phyloP scores from a whole-genome alignment of 2,329 filamentous ascomycete genomes.

The Eurotiales sp. region DNA sequence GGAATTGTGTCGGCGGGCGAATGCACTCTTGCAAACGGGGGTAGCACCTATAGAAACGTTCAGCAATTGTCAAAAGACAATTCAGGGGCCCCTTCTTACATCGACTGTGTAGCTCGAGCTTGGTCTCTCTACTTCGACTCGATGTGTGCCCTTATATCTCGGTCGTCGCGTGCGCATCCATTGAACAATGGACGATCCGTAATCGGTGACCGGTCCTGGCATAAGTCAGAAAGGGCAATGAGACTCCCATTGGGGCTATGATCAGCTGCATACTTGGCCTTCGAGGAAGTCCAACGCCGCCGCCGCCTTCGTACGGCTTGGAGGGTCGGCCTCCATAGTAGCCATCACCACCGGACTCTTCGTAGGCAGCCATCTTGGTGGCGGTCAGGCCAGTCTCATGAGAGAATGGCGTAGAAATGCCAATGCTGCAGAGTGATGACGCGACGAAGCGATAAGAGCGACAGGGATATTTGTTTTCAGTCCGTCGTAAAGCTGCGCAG shows the following conservation, averaged over 20 bases:
- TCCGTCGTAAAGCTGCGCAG: no score
- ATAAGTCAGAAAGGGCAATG: constrained; percentile 2
- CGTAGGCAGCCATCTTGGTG: constrained; percentile 35
- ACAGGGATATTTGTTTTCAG: no score
- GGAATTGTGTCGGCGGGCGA: constrained; percentile 83
- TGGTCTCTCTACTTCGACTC: constrained; percentile 76
- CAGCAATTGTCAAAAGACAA: constrained; percentile 11
- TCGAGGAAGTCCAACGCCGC: constrained; percentile 32
- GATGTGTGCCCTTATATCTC: constrained; percentile 67
- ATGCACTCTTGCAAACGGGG: constrained; percentile 70
- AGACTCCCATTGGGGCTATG: neutral
- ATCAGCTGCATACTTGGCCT: constrained; percentile 38
- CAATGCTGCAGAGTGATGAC: no score
- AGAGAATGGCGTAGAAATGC: neutral
- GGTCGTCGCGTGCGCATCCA: constrained; percentile 84
- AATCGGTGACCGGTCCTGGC: constrained; percentile 87
- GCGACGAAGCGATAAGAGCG: no score
- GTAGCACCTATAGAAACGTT: constrained; percentile 64
- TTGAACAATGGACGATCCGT: constrained; percentile 82
- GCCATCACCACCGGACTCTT: constrained; percentile 35
- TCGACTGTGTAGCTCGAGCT: constrained; percentile 87
- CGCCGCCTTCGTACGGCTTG: constrained; percentile 31
- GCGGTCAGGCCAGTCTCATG: neutral
- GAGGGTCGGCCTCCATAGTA: constrained; percentile 28
- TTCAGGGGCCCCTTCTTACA: constrained; percentile 54